Percentiles rank a stretch among this genome's conserved stretches.
Conservation (phyloP, 148 eudicot species). For the Amaranthus cruentus region DNA sequence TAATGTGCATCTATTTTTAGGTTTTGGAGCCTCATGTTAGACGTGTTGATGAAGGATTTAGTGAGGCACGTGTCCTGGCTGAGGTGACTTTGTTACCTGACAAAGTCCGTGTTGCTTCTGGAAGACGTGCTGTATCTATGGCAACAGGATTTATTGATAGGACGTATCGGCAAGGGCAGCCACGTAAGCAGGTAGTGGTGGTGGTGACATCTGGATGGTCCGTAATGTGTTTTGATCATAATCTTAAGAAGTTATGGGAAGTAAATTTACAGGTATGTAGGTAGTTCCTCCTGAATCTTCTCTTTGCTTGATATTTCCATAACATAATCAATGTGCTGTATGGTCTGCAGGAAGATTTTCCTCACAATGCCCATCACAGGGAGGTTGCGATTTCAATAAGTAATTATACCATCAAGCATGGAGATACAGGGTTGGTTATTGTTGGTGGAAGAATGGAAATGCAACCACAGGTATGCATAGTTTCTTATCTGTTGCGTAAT, state of each 20-base stretch:
- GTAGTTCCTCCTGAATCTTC: not conserved
- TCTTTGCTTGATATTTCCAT: not conserved
- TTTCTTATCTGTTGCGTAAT: slow-evolving; percentile 14
- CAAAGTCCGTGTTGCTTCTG: slow-evolving; percentile 84
- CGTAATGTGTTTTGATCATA: slow-evolving; percentile 97
- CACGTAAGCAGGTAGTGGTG: slow-evolving; percentile 83
- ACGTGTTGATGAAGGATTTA: slow-evolving; percentile 91
- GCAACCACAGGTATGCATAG: slow-evolving; percentile 76
- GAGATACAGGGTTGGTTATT: slow-evolving; percentile 83
- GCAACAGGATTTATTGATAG: slow-evolving; percentile 80
- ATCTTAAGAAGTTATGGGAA: slow-evolving; percentile 93
- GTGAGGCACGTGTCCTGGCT: slow-evolving; percentile 84
- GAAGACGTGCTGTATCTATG: slow-evolving; percentile 97
- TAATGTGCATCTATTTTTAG: slow-evolving; percentile 29
- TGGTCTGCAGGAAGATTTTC: slow-evolving; percentile 73
- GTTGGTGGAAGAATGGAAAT: slow-evolving; percentile 98
- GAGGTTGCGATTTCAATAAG: slow-evolving; percentile 82
- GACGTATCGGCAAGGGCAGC: slow-evolving; percentile 54
- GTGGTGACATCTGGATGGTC: slow-evolving; percentile 98
- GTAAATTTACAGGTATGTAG: slow-evolving; percentile 65
- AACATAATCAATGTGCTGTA: slow-evolving; percentile 2
- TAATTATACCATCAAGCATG: slow-evolving; percentile 93
- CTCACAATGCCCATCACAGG: slow-evolving; percentile 93
- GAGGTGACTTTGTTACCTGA: slow-evolving; percentile 84
- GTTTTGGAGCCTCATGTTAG: slow-evolving; percentile 82